These are phyloP conservation scores for Syncephalis plumigaleata DNA, from an alignment of 371 early-diverging fungal genomes.

Conservation along the genomic window DNA sequence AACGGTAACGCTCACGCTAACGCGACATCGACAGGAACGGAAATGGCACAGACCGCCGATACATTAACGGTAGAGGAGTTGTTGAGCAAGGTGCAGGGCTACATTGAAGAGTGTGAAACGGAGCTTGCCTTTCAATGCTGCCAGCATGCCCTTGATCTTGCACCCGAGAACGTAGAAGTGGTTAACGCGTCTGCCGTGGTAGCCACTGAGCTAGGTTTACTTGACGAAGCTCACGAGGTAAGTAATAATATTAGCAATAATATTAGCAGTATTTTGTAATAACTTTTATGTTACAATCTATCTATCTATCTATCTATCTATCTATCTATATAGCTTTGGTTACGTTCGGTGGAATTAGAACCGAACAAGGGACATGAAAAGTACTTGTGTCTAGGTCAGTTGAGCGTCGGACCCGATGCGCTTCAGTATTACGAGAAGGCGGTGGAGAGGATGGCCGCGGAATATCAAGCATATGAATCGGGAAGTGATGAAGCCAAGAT, in stretches of 20 bases:
- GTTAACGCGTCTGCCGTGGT: constrained; percentile 55
- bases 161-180: constrained; percentile 37
- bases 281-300: too few species aligned
- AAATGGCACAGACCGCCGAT: not conserved
- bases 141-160: constrained; percentile 42
- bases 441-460: not conserved
- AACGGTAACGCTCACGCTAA: too few species aligned
- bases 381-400: constrained; percentile 82
- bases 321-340: constrained; percentile 48
- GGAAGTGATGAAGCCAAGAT: not conserved
- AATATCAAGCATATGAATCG: not conserved
- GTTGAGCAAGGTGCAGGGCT: not conserved
- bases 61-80: constrained; percentile 3
- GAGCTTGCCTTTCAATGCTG: constrained; percentile 53
- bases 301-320: too few species aligned
- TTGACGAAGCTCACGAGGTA: constrained; percentile 50
- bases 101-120: constrained; percentile 54
- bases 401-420: not conserved
- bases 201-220: constrained; percentile 50
- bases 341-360: constrained; percentile 39
- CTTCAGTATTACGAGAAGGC: not conserved
- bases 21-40: too few species aligned
- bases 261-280: too few species aligned
- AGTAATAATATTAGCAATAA: too few species aligned
- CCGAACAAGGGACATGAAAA: constrained; percentile 56